These are phyloP conservation scores for Gossypium laxum DNA, from an alignment of 441 rosid species.

Conservation along the genomic window DNA sequence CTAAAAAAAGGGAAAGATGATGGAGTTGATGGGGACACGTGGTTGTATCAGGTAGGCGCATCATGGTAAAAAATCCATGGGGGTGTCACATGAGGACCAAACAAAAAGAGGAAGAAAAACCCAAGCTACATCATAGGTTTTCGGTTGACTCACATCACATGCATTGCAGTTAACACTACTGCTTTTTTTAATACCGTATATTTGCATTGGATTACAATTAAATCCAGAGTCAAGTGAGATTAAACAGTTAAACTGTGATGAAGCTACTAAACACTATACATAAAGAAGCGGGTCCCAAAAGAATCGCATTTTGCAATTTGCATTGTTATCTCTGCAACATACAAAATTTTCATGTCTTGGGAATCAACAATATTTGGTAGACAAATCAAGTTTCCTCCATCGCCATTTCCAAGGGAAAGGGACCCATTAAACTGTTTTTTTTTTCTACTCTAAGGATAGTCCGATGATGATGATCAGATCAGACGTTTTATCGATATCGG, in stretches of 20 bases:
- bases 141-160: not conserved
- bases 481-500: not conserved
- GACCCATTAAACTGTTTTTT: not conserved
- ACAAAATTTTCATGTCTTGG: not conserved
- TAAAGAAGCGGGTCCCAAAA: not conserved
- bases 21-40: not conserved
- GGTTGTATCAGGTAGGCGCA: slow-evolving; percentile 1
- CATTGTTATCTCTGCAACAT: not conserved
- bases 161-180: not conserved
- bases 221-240: too few species aligned
- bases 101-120: too few species aligned
- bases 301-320: not conserved
- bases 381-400: not conserved
- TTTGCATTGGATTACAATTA: too few species aligned
- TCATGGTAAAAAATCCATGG: not conserved
- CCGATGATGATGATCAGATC: not conserved
- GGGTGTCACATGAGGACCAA: not conserved
- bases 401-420: not conserved
- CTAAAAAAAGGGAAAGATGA: not conserved
- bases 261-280: too few species aligned
- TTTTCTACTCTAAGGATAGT: not conserved
- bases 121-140: not conserved
- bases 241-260: too few species aligned
- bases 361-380: not conserved
- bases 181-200: too few species aligned